These are phyloP conservation scores for Penicillium sp. DNA, from an alignment of 2,329 filamentous ascomycete species.

Conservation along the genomic window DNA sequence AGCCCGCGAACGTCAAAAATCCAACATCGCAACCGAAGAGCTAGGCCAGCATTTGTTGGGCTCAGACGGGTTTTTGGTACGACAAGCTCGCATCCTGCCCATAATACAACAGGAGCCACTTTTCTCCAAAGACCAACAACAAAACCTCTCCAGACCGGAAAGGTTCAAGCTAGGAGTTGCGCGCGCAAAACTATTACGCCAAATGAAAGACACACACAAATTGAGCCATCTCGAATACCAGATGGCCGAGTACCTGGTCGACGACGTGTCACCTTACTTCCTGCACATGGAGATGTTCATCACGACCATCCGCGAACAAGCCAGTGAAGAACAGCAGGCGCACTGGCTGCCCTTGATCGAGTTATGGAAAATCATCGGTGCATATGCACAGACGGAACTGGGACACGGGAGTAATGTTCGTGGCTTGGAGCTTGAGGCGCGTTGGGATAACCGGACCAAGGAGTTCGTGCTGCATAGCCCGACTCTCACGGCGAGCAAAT, in stretches of 20 bases:
- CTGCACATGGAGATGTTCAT: slow-evolving; percentile 53
- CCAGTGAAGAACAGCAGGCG: slow-evolving; percentile 44
- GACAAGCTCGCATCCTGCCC: slow-evolving; percentile 46
- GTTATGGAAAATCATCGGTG: slow-evolving; percentile 50
- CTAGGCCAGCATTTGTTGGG: slow-evolving; percentile 48
- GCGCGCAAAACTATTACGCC: slow-evolving; percentile 49
- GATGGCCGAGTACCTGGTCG: slow-evolving; percentile 52
- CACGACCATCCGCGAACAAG: slow-evolving; percentile 52
- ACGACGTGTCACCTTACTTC: slow-evolving; percentile 54
- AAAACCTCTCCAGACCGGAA: slow-evolving; percentile 51
- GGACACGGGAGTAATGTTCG: slow-evolving; percentile 54
- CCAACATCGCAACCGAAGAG: slow-evolving; percentile 43
- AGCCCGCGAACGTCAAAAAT: slow-evolving; percentile 44
- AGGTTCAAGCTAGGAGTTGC: slow-evolving; percentile 53
- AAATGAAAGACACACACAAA: slow-evolving; percentile 43
- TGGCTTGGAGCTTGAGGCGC: slow-evolving; percentile 49
- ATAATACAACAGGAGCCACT: slow-evolving; percentile 48
- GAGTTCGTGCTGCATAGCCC: slow-evolving; percentile 53
- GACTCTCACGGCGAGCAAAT: slow-evolving; percentile 52
- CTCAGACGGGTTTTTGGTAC: slow-evolving; percentile 47
- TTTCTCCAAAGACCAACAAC: slow-evolving; percentile 49
- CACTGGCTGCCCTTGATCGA: slow-evolving; percentile 52
- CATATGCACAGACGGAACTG: slow-evolving; percentile 52
- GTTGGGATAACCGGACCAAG: slow-evolving; percentile 44
- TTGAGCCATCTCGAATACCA: slow-evolving; percentile 51